Conservation (phyloP, 306 rosid species). For the Cicer cuneatum region DNA sequence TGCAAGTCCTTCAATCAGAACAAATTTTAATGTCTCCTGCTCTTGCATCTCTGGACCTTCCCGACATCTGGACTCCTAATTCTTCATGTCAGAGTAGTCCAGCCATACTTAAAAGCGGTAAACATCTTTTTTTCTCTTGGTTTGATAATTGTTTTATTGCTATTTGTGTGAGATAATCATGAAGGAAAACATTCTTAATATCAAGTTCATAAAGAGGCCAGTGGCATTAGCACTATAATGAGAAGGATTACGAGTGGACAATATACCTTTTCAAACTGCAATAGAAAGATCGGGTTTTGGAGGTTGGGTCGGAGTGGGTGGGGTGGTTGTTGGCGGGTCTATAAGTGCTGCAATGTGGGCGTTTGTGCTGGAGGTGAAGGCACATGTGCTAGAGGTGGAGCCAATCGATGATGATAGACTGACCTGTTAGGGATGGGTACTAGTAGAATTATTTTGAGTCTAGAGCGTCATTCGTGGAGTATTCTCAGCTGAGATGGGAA, state of each 20-base stretch:
- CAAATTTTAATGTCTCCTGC: slow-evolving; percentile 72
- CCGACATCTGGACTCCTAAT: slow-evolving; percentile 70
- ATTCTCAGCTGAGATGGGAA: neutral
- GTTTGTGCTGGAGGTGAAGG: neutral
- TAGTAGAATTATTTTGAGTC: neutral
- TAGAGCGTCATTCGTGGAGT: neutral
- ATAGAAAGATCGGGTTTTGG: neutral
- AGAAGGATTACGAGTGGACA: neutral
- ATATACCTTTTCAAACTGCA: neutral
- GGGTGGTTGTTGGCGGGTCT: neutral
- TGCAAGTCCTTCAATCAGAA: slow-evolving; percentile 35
- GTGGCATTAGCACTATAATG: neutral
- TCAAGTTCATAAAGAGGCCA: neutral
- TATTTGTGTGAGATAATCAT: slow-evolving; percentile 15
- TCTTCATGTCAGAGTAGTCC: slow-evolving; percentile 42
- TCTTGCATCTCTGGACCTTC: slow-evolving; percentile 75
- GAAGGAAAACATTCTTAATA: neutral
- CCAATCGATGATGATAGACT: neutral
- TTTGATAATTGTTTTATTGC: slow-evolving; percentile 25
- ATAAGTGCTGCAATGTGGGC: neutral
- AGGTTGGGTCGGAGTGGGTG: neutral
- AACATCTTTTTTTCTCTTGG: slow-evolving; percentile 37
- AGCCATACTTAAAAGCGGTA: slow-evolving; percentile 50
- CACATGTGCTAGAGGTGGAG: neutral
- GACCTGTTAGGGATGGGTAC: neutral